phyloP scores from a whole-genome alignment of 2,329 filamentous ascomycete species.

The Eutypella sp. region DNA sequence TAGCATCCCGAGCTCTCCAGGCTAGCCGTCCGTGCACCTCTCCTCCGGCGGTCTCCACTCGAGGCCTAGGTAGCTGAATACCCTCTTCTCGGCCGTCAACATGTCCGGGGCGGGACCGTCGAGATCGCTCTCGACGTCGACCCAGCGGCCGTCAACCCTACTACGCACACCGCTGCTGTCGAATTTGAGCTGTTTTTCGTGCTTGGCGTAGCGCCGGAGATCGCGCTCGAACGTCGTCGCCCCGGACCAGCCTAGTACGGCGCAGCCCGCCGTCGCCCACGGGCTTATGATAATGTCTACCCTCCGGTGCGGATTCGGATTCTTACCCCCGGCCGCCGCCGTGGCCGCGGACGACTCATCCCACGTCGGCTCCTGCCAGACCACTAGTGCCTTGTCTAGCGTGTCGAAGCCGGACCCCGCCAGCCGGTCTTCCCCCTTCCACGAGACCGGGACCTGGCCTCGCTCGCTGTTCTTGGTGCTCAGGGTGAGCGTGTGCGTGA shows the following conservation, averaged over 20 bases:
- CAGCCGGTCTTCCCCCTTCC: constrained; percentile 40
- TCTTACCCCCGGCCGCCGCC: constrained; percentile 35
- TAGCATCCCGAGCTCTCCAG: too few species aligned
- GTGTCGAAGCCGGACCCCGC: constrained; percentile 70
- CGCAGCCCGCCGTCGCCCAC: constrained; percentile 85
- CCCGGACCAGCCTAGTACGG: constrained; percentile 81
- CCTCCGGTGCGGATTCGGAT: constrained; percentile 71
- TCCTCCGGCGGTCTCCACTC: constrained; percentile 61
- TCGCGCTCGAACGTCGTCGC: constrained; percentile 89
- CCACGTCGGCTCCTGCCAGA: constrained; percentile 73
- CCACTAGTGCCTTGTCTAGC: constrained; percentile 85
- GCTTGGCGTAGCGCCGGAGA: constrained; percentile 72
- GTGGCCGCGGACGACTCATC: constrained; percentile 30
- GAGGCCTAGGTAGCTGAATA: constrained; percentile 73
- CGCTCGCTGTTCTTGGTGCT: constrained; percentile 67
- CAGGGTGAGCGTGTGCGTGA: constrained; percentile 77
- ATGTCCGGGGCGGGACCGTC: constrained; percentile 51
- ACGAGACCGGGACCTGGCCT: constrained; percentile 56
- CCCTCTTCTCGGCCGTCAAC: constrained; percentile 69
- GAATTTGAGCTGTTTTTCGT: constrained; percentile 72
- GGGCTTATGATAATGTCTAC: constrained; percentile 91
- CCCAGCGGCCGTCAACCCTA: constrained; percentile 57
- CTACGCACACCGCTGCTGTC: constrained; percentile 82
- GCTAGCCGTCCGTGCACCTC: constrained; percentile 53
- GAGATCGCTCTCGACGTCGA: constrained; percentile 58